Evolutionary conservation across 2,329 filamentous ascomycete genomes (phyloP).

Genomic region (Penicillium sp.): DNA sequence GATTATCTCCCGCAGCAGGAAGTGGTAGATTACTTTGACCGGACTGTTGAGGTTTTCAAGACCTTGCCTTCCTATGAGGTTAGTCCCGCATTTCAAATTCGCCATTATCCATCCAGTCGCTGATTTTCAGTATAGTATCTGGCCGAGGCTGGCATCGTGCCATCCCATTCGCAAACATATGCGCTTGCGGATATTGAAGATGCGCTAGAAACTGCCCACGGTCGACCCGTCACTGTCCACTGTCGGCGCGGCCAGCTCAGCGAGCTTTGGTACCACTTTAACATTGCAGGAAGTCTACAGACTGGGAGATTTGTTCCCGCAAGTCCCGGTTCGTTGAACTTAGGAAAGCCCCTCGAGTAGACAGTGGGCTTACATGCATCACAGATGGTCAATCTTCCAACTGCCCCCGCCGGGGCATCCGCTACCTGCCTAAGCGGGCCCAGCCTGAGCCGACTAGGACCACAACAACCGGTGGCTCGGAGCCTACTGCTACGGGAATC

Average conservation of each 20-base stretch:
- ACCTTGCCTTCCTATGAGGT: slow-evolving; percentile 63
- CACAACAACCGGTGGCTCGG: slow-evolving; percentile 25
- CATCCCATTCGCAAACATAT: slow-evolving; percentile 57
- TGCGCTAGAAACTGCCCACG: slow-evolving; percentile 55
- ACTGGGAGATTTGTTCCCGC: slow-evolving; percentile 35
- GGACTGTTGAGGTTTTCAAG: slow-evolving; percentile 65
- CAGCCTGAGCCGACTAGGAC: slow-evolving; percentile 38
- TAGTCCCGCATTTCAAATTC: slow-evolving; percentile 9
- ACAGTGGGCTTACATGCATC: not conserved
- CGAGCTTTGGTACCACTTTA: slow-evolving; percentile 64
- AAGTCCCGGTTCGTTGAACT: slow-evolving; percentile 31
- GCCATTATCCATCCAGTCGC: not conserved
- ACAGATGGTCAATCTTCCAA: slow-evolving; percentile 58
- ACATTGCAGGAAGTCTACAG: slow-evolving; percentile 50
- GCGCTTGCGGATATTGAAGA: slow-evolving; percentile 57
- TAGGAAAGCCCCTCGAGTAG: not conserved
- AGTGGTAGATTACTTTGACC: slow-evolving; percentile 67
- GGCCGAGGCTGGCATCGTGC: slow-evolving; percentile 59
- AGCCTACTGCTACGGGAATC: slow-evolving; percentile 31
- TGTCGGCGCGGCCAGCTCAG: slow-evolving; percentile 52
- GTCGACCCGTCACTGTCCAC: slow-evolving; percentile 57
- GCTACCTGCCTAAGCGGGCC: slow-evolving; percentile 61
- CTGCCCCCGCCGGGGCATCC: slow-evolving; percentile 62
- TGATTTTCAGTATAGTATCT: slow-evolving; percentile 48
- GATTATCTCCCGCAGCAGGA: slow-evolving; percentile 62